Evolutionary conservation across 2,329 filamentous ascomycete species (phyloP), one percentile per base, ranked within the genome.

Genomic region (Scedosporium boydii): DNA sequence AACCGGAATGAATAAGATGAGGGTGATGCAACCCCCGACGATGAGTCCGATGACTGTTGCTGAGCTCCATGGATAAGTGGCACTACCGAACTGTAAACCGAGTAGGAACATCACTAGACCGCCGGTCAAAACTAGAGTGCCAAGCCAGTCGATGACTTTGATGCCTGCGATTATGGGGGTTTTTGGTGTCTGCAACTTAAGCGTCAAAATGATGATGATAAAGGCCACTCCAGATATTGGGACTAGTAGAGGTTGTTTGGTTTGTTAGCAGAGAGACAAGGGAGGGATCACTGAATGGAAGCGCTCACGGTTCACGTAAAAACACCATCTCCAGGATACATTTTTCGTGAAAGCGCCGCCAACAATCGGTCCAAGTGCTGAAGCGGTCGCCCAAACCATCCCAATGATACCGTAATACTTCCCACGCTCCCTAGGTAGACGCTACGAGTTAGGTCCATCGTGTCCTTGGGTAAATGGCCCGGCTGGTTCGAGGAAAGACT

Each of bases 41-140:
- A 89, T 74, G 38, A 89, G 77, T 69, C 84, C 86, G 58, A 89
- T 73, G 14, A 89, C 84, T 1, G 78, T 80, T 0, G 84, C 75
- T 0, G 85, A 88, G 63, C 73, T 71, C 87, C 87, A 89, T 0
- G 86, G 84, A 62, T 81, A 76, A 1, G 78, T 77, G 23, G 84
- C 80, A 18, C 88, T 88, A 12, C 88, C 89, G 60, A 87, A 85
- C 66, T 90, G 84, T 23, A 92, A 79, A 2, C 86, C 88, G 14
- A 90, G 79, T 1, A 91, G 78, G 18, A 91, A 74, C 85, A 91
- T 89, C 57, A 90, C 72, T 0, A 84, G 86, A 4, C 82, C 84
- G 27, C 83, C 84, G 6, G 90, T 78, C 64, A 91, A 81, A 2
- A 82, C 76, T 10, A 88, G 61, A 1, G 82, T 85, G 1, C 89